Evolutionary conservation across 306 rosid species (phyloP), one percentile per base, ranked within the genome.

Genomic region (Vigna trinervia): DNA sequence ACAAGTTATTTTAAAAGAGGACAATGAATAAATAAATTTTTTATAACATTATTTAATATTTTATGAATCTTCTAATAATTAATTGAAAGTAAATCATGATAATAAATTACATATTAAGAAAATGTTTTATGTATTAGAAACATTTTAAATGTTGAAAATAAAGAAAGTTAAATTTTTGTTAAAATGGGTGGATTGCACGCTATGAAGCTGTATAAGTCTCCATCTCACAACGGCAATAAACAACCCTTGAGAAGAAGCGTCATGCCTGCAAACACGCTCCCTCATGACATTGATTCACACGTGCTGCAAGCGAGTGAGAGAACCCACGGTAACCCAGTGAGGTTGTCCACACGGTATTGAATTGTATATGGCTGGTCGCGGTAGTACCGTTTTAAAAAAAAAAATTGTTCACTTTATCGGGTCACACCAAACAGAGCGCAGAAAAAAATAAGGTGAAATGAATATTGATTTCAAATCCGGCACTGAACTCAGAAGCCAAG

Each of bases 381-480:
- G 69, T 8, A 57, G 26, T 46, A 10, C 71, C 58, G 43, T 47
- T 78, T 26, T 50, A 6, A 23, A 39, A 61, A 17, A 17, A 17
- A 45, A 67, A 28, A 3, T 8, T 64, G 30, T 46, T 75, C 11
- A 71, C 85, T 65, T 77, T 82, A 57, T 78, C 26, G 47, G 22
- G 36, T 50, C 73, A 80, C 73, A 57, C 73, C 52, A 56, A 32
- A 82, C 83, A 76, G 39, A 47, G 41, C 69, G 71, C 75, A 70
- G 77, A 83, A 58, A 75, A 79, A 84, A 75, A 79, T 82, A 83
- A 85, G 68, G 36, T 80, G 64, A 50, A 90, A 76, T 90, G 90
- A 78, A 86, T 58, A 80, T 60, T 8, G 50, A 52, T 77, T 89
- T 92, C 87, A 75, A 72, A 46, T 92, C 97, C 91, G 92, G 60